These are phyloP conservation scores for Nyctanthes arbortristis DNA, from an alignment of 257 asterid species.

Conservation along the genomic window DNA sequence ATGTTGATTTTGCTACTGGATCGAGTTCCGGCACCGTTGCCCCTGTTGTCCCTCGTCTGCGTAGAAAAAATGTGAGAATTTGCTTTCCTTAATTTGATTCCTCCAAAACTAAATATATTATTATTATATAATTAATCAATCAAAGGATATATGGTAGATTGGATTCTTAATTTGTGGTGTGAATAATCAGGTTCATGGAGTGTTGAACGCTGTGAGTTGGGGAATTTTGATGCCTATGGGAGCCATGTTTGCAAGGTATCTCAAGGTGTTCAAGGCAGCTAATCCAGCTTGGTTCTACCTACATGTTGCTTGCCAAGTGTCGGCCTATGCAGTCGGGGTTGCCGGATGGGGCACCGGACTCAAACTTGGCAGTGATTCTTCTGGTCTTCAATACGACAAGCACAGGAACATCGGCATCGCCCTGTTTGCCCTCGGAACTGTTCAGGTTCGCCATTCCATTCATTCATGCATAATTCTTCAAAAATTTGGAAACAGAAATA, in stretches of 20 bases:
- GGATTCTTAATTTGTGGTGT: not conserved
- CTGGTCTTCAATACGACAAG: constrained; percentile 34
- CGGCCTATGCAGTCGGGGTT: constrained; percentile 71
- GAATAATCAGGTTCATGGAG: constrained; percentile 57
- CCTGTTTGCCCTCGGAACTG: constrained; percentile 67
- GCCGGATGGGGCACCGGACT: constrained; percentile 87
- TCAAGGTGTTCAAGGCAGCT: constrained; percentile 68
- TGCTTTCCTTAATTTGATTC: too few species aligned
- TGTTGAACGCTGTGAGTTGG: constrained; percentile 80
- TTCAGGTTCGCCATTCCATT: too few species aligned
- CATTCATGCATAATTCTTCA: too few species aligned
- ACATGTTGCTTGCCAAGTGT: constrained; percentile 57
- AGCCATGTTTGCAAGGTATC: constrained; percentile 59
- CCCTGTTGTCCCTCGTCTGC: constrained; percentile 27
- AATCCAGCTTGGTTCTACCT: constrained; percentile 82
- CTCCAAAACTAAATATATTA: too few species aligned
- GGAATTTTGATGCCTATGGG: constrained; percentile 77
- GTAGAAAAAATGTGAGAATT: constrained; percentile 56
- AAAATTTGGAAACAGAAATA: too few species aligned
- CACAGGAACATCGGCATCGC: constrained; percentile 71
- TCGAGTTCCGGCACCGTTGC: constrained; percentile 18
- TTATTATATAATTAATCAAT: too few species aligned
- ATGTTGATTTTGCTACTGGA: constrained; percentile 59
- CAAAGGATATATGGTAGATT: not conserved
- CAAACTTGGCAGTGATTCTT: constrained; percentile 63